These are phyloP conservation scores for Hypsizygus ulmarius DNA, from an alignment of 1,284 basidiomycete species.

Conservation along the genomic window DNA sequence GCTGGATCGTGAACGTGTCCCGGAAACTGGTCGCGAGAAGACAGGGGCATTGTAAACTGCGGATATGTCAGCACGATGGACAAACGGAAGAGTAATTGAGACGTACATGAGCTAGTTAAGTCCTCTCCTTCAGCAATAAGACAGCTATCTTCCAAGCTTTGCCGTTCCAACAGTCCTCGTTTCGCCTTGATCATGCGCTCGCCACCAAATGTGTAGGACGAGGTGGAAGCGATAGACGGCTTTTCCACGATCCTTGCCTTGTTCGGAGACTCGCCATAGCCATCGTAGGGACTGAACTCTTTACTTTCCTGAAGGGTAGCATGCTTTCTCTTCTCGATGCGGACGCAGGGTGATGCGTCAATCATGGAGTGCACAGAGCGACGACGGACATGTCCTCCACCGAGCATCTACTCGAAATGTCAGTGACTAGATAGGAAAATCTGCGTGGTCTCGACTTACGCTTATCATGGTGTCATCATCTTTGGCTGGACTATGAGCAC, in stretches of 20 bases:
- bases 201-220: conserved; percentile 59
- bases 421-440: conserved; percentile 3
- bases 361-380: conserved; percentile 62
- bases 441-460: conserved; percentile 38
- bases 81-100: background rate
- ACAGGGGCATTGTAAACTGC: conserved; percentile 47
- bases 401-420: conserved; percentile 57
- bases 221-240: conserved; percentile 60
- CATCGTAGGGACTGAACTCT: conserved; percentile 28
- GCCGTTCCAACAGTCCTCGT: conserved; percentile 59
- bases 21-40: conserved; percentile 55
- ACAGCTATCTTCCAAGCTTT: conserved; percentile 63
- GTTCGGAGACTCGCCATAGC: conserved; percentile 35
- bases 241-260: conserved; percentile 52
- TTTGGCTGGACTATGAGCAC: conserved; percentile 48
- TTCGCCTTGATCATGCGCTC: conserved; percentile 65
- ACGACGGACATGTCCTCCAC: conserved; percentile 68
- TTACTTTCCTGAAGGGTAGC: conserved; percentile 34
- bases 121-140: conserved; percentile 67
- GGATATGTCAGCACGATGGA: conserved; percentile 14
- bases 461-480: conserved; percentile 81
- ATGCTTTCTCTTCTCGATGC: conserved; percentile 61
- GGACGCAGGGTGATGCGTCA: conserved; percentile 68
- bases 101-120: conserved; percentile 50
- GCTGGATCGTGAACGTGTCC: conserved; percentile 60